These are phyloP conservation scores for Plasmodium coatneyi DNA, from an alignment of 169 alveolate genomes.

Conservation along the genomic window DNA sequence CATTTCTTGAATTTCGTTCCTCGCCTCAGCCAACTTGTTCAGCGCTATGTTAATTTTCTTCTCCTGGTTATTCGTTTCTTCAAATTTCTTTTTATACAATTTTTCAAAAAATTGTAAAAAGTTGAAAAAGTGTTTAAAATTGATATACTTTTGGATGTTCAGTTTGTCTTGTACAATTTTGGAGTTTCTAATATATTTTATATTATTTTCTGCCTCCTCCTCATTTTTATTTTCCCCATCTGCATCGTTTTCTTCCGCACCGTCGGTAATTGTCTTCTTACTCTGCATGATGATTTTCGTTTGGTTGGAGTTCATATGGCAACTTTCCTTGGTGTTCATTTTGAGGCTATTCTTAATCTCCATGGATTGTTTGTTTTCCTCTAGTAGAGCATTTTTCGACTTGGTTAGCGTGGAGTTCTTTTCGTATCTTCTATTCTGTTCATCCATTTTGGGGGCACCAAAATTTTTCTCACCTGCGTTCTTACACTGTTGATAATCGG, in stretches of 20 bases:
- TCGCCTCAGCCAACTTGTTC: constrained; percentile 90
- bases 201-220: constrained; percentile 37
- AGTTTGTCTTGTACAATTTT: constrained; percentile 52
- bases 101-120: constrained; percentile 53
- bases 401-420: neutral
- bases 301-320: constrained; percentile 9
- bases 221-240: constrained; percentile 10
- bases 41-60: constrained; percentile 90
- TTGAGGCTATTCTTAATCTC: constrained; percentile 45
- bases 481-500: constrained; percentile 1
- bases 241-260: neutral
- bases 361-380: constrained; percentile 29
- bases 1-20: constrained; percentile 89
- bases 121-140: constrained; percentile 64
- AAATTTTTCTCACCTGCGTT: constrained; percentile 10
- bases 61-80: constrained; percentile 79
- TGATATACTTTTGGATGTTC: constrained; percentile 54
- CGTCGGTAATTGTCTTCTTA: constrained; percentile 21
- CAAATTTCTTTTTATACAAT: constrained; percentile 59
- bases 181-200: constrained; percentile 58
- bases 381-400: constrained; percentile 24
- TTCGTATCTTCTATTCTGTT: constrained; percentile 2
- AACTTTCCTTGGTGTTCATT: constrained; percentile 60
- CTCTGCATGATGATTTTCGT: constrained; percentile 13
- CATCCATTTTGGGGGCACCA: neutral